Conservation (phyloP, 345 rosid genomes). For the Lepidium aucheri region DNA sequence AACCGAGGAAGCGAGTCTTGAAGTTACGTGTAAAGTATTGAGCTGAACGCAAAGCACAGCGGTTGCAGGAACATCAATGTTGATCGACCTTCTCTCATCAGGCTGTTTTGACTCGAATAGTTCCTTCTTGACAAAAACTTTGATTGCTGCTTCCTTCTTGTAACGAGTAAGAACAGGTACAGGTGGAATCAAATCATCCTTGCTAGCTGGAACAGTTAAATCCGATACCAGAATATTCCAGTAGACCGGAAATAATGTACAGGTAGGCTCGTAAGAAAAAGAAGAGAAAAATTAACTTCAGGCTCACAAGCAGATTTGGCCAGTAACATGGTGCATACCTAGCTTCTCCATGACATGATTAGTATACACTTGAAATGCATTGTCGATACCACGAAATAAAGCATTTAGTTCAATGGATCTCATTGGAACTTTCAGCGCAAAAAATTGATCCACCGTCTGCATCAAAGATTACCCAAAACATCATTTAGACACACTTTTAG, state of each 20-base stretch:
- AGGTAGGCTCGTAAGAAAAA: not conserved
- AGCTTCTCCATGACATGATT: conserved; percentile 68
- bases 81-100: conserved; percentile 65
- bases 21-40: conserved; percentile 80
- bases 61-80: conserved; percentile 54
- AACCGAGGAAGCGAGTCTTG: conserved; percentile 20
- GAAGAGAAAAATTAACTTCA: not conserved
- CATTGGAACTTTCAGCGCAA: conserved; percentile 85
- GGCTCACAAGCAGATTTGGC: conserved; percentile 3
- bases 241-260: not conserved
- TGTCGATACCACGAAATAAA: conserved; percentile 77
- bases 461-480: conserved; percentile 23
- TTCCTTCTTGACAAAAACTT: conserved; percentile 94
- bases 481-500: not conserved
- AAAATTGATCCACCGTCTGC: conserved; percentile 98
- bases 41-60: conserved; percentile 79
- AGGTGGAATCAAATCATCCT: conserved; percentile 91
- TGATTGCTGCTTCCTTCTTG: conserved; percentile 81
- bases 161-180: conserved; percentile 88
- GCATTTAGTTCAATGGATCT: conserved; percentile 65
- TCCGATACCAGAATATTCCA: conserved; percentile 13
- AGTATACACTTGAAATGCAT: conserved; percentile 87
- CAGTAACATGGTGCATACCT: conserved; percentile 41
- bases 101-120: conserved; percentile 68
- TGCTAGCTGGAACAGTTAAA: conserved; percentile 52